phyloP scores from a whole-genome alignment of 306 rosid genomes.

The Hippophae gyantsensis region DNA sequence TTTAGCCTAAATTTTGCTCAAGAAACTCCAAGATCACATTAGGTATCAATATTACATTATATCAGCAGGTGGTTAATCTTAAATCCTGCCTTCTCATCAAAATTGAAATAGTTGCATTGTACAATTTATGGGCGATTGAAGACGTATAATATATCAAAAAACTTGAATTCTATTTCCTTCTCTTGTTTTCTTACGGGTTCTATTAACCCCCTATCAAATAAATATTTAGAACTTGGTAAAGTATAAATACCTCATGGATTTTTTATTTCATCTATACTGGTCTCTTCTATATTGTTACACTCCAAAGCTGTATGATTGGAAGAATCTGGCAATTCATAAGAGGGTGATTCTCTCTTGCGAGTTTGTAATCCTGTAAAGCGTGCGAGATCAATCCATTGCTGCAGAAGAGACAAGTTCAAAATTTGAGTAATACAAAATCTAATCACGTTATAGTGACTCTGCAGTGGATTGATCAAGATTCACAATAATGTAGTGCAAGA shows the following conservation, averaged over 20 bases:
- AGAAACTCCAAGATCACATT: too few species aligned
- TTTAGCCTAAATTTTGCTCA: too few species aligned
- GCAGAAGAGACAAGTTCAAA: slow-evolving; percentile 24
- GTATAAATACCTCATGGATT: slow-evolving; percentile 35
- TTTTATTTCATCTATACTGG: slow-evolving; percentile 47
- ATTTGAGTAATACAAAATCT: neutral
- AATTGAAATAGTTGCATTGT: slow-evolving; percentile 9
- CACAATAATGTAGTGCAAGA: neutral
- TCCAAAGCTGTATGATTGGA: slow-evolving; percentile 41
- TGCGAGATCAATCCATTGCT: slow-evolving; percentile 98
- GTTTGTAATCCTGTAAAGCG: slow-evolving; percentile 73
- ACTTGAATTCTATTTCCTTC: slow-evolving; percentile 1
- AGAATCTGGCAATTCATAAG: slow-evolving; percentile 36
- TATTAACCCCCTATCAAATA: slow-evolving; percentile 14
- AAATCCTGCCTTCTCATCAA: slow-evolving; percentile 7
- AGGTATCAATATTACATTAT: too few species aligned
- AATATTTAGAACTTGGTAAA: slow-evolving; percentile 13
- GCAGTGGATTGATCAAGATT: neutral
- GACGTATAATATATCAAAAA: neutral
- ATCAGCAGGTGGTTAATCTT: too few species aligned
- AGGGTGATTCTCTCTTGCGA: slow-evolving; percentile 37
- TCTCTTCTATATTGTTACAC: slow-evolving; percentile 48
- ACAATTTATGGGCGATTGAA: slow-evolving; percentile 6
- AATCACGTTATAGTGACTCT: neutral
- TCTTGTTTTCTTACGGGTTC: neutral